phyloP scores from a whole-genome alignment of 2,329 filamentous ascomycete species.

The Aspergillus ruber region DNA sequence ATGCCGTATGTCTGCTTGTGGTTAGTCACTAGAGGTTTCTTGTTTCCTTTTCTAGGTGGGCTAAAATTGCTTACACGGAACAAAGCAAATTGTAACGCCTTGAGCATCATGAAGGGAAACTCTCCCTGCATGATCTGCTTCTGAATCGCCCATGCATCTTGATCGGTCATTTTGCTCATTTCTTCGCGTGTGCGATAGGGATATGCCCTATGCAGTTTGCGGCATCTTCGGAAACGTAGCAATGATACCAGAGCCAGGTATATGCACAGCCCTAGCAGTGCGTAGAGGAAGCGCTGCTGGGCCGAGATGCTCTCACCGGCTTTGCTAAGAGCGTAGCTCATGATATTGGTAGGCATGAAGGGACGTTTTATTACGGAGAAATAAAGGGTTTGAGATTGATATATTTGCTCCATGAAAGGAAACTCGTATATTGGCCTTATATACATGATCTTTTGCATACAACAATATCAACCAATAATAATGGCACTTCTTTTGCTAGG shows the following conservation, averaged over 20 bases:
- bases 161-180: conserved; percentile 45
- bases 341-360: not conserved
- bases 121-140: conserved; percentile 44
- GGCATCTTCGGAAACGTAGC: conserved; percentile 25
- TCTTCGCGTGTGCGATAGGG: conserved; percentile 39
- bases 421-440: not conserved
- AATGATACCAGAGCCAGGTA: conserved; percentile 19
- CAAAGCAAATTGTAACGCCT: conserved; percentile 52
- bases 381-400: not conserved
- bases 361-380: not conserved
- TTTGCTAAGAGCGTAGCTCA: not conserved
- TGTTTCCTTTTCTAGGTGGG: not conserved
- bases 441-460: not conserved
- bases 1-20: conserved; percentile 48
- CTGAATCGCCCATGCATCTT: conserved; percentile 48
- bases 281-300: not conserved
- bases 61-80: conserved; percentile 41
- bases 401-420: not conserved
- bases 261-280: not conserved
- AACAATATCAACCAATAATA: not conserved
- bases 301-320: not conserved
- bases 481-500: not conserved
- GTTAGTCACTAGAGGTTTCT: not conserved
- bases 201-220: conserved; percentile 33
- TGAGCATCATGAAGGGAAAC: conserved; percentile 48